Evolutionary conservation across 352 stramenopile genomes (phyloP), one percentile per base, ranked within the genome.

Genomic region (Phytophthora aleatoria): DNA sequence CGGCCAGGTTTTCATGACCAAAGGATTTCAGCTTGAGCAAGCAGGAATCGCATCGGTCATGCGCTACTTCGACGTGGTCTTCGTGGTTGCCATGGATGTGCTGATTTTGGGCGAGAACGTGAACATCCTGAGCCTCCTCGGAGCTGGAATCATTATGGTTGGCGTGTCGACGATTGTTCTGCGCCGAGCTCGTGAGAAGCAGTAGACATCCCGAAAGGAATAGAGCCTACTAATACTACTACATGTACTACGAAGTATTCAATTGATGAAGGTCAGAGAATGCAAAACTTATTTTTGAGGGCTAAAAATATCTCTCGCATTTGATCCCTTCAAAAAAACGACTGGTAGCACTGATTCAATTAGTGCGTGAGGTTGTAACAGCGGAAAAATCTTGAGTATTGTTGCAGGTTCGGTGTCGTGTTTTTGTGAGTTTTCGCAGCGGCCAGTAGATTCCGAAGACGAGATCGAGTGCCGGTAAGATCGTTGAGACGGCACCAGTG

Each of bases 61-160:
- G 58, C 73, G 73, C 10, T 77, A 81, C 50, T 73, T 77, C 51
- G 73, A 79, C 52, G 64, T 81, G 13, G 70, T 77, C 9, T 76
- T 81, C 39, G 67, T 73, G 3, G 76, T 82, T 26, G 43, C 72
- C 36, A 79, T 79, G 54, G 72, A 83, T 56, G 58, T 63, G 26
- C 33, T 68, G 5, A 54, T 79, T 30, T 53, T 80, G 26, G 61
- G 63, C 9, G 71, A 76, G 11, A 52, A 11, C 1, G 54, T 80
- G 27, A 70, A 66, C 47, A 9, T 38, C 20, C 47, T 69, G 10
- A 78, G 64, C 48, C 30, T 83, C 16, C 26, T 77, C 3, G 74
- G 74, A 24, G 71, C 64, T 45, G 47, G 43, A 27, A 74, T 80
- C 38, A 79, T 83, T 39, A 71, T 77, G 45, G 47, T 41, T 7